Evolutionary conservation across 2,329 filamentous ascomycete species (phyloP).

Genomic region (Diaporthe capsici): DNA sequence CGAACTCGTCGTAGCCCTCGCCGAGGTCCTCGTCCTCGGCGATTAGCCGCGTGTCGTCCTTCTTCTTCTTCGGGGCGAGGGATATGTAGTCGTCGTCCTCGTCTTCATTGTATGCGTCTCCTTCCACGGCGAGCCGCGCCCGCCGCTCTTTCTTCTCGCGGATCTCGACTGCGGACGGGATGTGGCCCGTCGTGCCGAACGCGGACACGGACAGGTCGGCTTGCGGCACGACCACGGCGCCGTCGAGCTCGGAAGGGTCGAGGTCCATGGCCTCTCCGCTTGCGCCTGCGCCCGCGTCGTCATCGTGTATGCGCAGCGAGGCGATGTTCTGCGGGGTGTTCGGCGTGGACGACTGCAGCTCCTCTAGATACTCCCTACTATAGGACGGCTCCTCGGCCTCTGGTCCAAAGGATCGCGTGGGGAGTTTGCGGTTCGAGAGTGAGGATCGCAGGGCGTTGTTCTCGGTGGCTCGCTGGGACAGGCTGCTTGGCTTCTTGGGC

Average conservation of each 20-base stretch:
- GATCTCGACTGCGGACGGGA: slow-evolving; percentile 89
- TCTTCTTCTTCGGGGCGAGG: slow-evolving; percentile 64
- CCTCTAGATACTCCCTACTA: slow-evolving; percentile 87
- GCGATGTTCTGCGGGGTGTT: slow-evolving; percentile 80
- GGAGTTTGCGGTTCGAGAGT: slow-evolving; percentile 63
- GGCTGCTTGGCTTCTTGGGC: slow-evolving; percentile 62
- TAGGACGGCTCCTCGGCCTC: slow-evolving; percentile 84
- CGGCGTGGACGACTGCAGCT: slow-evolving; percentile 88
- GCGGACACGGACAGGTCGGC: slow-evolving; percentile 55
- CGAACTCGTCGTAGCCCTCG: slow-evolving; percentile 93
- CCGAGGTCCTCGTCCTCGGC: slow-evolving; percentile 92
- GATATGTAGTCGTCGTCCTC: slow-evolving; percentile 57
- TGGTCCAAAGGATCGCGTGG: slow-evolving; percentile 67
- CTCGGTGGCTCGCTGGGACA: slow-evolving; percentile 51
- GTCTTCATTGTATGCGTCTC: slow-evolving; percentile 75
- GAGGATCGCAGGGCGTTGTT: slow-evolving; percentile 58
- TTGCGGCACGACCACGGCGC: slow-evolving; percentile 73
- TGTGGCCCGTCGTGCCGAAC: slow-evolving; percentile 54
- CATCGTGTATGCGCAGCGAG: slow-evolving; percentile 56
- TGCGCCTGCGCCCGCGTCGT: slow-evolving; percentile 47
- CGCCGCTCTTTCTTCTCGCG: slow-evolving; percentile 91
- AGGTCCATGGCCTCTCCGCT: slow-evolving; percentile 66
- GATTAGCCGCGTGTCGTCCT: slow-evolving; percentile 80
- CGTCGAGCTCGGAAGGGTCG: slow-evolving; percentile 73
- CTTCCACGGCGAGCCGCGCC: slow-evolving; percentile 79